Evolutionary conservation across 1,139 yeast species (phyloP).

Genomic region (Protomyces pachydermus): DNA sequence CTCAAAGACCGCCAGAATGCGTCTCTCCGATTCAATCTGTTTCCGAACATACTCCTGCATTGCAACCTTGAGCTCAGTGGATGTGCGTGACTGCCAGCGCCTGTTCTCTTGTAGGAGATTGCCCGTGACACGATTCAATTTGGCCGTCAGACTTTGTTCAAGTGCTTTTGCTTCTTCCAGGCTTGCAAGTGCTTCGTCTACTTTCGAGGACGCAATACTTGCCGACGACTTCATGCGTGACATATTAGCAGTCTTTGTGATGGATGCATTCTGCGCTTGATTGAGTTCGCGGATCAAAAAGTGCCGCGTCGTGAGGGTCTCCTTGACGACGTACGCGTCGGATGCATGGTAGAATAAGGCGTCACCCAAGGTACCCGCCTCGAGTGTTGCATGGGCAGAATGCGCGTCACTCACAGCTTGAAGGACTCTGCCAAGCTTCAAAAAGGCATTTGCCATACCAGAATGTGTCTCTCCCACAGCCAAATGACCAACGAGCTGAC

Average conservation of each 20-base stretch:
- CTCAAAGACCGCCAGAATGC: conserved; percentile 70
- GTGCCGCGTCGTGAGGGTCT: conserved; percentile 87
- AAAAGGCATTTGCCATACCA: conserved; percentile 81
- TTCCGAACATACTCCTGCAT: conserved; percentile 61
- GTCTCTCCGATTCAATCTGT: conserved; percentile 81
- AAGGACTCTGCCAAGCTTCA: conserved; percentile 63
- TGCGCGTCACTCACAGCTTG: conserved; percentile 71
- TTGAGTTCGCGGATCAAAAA: conserved; percentile 80
- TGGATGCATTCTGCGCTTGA: conserved; percentile 72
- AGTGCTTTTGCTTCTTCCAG: conserved; percentile 74
- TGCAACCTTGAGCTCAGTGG: conserved; percentile 50
- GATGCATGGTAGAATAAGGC: conserved; percentile 59
- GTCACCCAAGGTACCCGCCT: conserved; percentile 73
- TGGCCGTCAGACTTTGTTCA: conserved; percentile 68
- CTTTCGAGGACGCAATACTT: conserved; percentile 71
- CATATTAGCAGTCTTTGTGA: conserved; percentile 66
- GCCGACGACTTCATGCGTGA: conserved; percentile 68
- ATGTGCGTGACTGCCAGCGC: conserved; percentile 54
- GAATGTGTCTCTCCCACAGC: conserved; percentile 54
- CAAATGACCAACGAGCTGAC: conserved; percentile 51
- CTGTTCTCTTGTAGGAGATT: conserved; percentile 75
- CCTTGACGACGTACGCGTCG: conserved; percentile 84
- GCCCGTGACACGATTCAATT: conserved; percentile 74
- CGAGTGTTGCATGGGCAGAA: conserved; percentile 66
- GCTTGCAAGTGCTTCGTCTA: conserved; percentile 79